Base-by-base conservation (phyloP, 805 yeast genomes). In the Scheffersomyces spartinae region DNA sequence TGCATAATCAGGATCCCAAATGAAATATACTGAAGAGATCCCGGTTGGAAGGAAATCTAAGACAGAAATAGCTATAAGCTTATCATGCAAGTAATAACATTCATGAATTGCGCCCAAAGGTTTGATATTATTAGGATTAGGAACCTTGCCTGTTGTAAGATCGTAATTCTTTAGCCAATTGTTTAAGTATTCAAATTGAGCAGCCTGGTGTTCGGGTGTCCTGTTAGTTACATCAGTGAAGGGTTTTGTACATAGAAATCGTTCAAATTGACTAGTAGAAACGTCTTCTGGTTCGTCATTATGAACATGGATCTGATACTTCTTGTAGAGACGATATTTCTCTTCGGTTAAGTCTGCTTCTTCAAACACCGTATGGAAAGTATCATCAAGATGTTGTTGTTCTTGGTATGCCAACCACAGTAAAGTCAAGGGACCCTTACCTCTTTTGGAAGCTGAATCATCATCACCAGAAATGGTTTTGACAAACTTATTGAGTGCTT, bases 1-100 rank as follows among this genome's bases (percentile, higher is more conserved):
- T 4, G 75, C 73, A 42, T 62, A 77, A 27, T 74, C 86, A 0
- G 93, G 91, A 43, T 84, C 86, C 81, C 91, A 83, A 8, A 85
- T 71, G 44, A 86, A 80, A 45, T 86, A 85, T 1, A 86, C 86
- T 0, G 94, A 74, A 0, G 95, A 83, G 0, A 86, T 47, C 0
- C 82, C 78, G 14, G 69, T 48, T 0, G 94, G 94, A 17, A 86
- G 47, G 12, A 85, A 53, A 47, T 85, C 96, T 16, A 79, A 42
- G 1, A 85, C 82, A 0, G 81, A 81, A 18, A 85, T 52, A 1
- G 88, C 95, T 20, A 81, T 68, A 12, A 85, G 55, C 33, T 64
- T 60, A 4, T 49, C 71, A 23, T 80, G 68, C 10, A 64, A 45
- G 39, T 77, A 81, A 42, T 83, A 85, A 43, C 82, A 68, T 41